These are phyloP conservation scores for Salvia rosmarinus DNA, from an alignment of 257 asterid genomes.

Conservation along the genomic window DNA sequence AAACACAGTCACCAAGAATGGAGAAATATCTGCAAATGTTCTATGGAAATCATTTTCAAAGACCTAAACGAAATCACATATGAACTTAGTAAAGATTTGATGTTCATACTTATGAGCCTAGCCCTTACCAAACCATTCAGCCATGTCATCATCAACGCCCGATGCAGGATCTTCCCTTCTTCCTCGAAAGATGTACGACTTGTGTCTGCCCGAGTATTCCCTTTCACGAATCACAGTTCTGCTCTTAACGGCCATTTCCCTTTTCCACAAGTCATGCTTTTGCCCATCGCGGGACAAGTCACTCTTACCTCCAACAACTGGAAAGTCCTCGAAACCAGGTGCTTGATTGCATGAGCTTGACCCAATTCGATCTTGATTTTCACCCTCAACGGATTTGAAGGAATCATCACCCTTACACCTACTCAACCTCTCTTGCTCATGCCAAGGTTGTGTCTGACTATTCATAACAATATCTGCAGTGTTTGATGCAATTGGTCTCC, in stretches of 20 bases:
- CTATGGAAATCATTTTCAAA: neutral
- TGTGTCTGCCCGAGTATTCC: constrained; percentile 39
- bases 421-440: constrained; percentile 41
- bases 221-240: constrained; percentile 38
- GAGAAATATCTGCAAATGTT: neutral
- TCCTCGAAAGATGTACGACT: constrained; percentile 33
- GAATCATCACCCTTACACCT: constrained; percentile 29
- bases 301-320: constrained; percentile 77
- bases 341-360: constrained; percentile 37
- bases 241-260: constrained; percentile 45
- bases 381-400: constrained; percentile 43
- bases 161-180: constrained; percentile 26
- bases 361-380: constrained; percentile 36
- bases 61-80: neutral
- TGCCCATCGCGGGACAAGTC: constrained; percentile 52
- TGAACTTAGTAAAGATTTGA: constrained; percentile 7
- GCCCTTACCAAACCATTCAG: constrained; percentile 69
- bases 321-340: constrained; percentile 57
- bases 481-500: constrained; percentile 61
- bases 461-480: constrained; percentile 27
- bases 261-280: constrained; percentile 63
- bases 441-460: constrained; percentile 44
- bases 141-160: constrained; percentile 60
- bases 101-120: constrained; percentile 8
- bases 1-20: neutral